A percentile compares a stretch with the other conserved stretches of the same genome.
Conservation (phyloP, 2,329 filamentous ascomycete genomes). For the Calonectria crousiana region DNA sequence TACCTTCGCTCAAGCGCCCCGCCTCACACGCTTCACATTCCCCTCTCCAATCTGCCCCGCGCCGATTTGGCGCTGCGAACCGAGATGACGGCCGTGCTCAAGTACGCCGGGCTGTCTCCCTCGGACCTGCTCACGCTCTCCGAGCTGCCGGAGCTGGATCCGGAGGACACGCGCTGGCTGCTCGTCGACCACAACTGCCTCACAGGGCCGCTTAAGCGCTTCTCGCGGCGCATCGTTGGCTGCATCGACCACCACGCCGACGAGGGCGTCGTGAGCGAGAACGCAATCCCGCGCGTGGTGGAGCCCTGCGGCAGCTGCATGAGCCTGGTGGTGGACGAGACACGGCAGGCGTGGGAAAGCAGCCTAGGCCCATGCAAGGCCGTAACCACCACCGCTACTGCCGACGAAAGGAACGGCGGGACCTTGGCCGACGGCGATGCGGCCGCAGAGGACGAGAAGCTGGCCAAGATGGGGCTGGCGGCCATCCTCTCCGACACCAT, state of each 20-base stretch:
- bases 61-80: slow-evolving; percentile 78
- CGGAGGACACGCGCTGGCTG: slow-evolving; percentile 74
- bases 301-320: slow-evolving; percentile 78
- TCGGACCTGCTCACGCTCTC: slow-evolving; percentile 74
- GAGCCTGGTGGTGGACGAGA: slow-evolving; percentile 75
- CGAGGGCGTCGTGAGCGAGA: slow-evolving; percentile 65
- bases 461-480: slow-evolving; percentile 76
- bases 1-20: slow-evolving; percentile 76
- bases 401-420: background rate
- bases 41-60: slow-evolving; percentile 77
- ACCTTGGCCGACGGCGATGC: slow-evolving; percentile 36
- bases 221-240: slow-evolving; percentile 66
- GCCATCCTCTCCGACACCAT: slow-evolving; percentile 81
- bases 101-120: slow-evolving; percentile 67
- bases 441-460: slow-evolving; percentile 62
- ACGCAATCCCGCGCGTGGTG: slow-evolving; percentile 70
- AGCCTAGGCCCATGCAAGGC: slow-evolving; percentile 40
- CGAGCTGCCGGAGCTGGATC: slow-evolving; percentile 61
- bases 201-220: slow-evolving; percentile 70
- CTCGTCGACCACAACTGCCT: slow-evolving; percentile 85
- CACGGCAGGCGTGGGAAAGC: slow-evolving; percentile 68
- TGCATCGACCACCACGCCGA: slow-evolving; percentile 86
- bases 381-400: background rate
- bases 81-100: slow-evolving; percentile 76
- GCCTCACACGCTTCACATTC: slow-evolving; percentile 72